phyloP scores from a whole-genome alignment of 2,329 filamentous ascomycete species.

The Metarhizium humberi region DNA sequence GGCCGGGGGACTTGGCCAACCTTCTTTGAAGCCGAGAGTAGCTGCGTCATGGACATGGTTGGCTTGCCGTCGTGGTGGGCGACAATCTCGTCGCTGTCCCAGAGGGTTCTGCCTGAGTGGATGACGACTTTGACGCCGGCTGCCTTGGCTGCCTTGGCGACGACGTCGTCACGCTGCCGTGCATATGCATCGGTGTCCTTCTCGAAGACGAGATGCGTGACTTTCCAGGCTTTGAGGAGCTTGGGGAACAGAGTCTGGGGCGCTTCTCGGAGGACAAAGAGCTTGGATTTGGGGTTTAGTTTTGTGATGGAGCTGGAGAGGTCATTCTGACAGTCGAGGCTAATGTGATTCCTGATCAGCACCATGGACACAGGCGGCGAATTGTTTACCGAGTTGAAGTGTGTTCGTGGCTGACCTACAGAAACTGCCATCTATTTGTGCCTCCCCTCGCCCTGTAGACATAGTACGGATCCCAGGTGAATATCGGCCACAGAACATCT shows the following conservation, averaged over 20 bases:
- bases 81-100: conserved; percentile 63
- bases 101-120: conserved; percentile 57
- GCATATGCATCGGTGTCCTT: conserved; percentile 70
- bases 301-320: conserved; percentile 57
- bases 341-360: conserved; percentile 14
- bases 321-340: conserved; percentile 64
- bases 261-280: conserved; percentile 63
- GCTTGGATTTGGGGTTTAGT: conserved; percentile 60
- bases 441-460: conserved; percentile 64
- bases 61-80: conserved; percentile 56
- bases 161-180: conserved; percentile 49
- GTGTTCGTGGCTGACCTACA: conserved; percentile 29
- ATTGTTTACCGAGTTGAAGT: neutral
- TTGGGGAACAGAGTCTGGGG: conserved; percentile 64
- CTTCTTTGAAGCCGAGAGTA: conserved; percentile 53
- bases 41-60: conserved; percentile 64
- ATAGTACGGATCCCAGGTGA: conserved; percentile 76
- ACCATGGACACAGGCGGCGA: neutral
- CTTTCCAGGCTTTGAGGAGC: conserved; percentile 62
- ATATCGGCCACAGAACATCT: conserved; percentile 62
- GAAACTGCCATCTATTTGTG: conserved; percentile 65
- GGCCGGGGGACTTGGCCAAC: conserved; percentile 53
- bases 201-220: conserved; percentile 71
- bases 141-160: conserved; percentile 49
- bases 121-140: conserved; percentile 62